These are phyloP conservation scores for Lichenothelia convexa DNA, from an alignment of 495 filamentous ascomycete genomes.

Conservation along the genomic window DNA sequence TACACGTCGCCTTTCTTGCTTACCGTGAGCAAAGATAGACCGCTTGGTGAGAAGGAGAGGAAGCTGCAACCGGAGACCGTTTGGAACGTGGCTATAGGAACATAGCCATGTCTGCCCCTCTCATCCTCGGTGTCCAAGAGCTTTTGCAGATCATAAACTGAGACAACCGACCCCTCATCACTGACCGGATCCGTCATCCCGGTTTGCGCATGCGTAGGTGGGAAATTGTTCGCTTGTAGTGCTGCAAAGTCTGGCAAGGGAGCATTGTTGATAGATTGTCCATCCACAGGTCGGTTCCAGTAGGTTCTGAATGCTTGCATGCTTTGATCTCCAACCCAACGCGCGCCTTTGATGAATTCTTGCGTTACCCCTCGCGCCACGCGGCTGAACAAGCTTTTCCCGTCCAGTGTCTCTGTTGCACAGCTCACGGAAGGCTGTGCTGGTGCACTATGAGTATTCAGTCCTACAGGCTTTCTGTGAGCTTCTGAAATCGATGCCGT, in stretches of 20 bases:
- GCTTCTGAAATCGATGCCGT: constrained; percentile 21
- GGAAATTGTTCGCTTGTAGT: constrained; percentile 33
- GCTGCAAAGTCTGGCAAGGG: constrained; percentile 9
- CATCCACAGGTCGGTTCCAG: constrained; percentile 43
- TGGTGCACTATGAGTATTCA: constrained; percentile 53
- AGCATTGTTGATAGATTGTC: constrained; percentile 18
- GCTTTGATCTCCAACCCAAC: constrained; percentile 72
- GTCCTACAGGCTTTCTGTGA: constrained; percentile 39
- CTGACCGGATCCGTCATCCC: constrained; percentile 25
- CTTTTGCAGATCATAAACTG: constrained; percentile 63
- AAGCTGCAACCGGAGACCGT: constrained; percentile 77
- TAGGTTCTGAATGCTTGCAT: constrained; percentile 78
- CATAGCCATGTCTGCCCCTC: constrained; percentile 24
- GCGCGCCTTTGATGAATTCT: constrained; percentile 72
- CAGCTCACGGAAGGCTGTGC: constrained; percentile 58
- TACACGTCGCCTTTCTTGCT: constrained; percentile 85
- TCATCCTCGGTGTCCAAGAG: constrained; percentile 27
- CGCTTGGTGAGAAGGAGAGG: constrained; percentile 72
- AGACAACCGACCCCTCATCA: constrained; percentile 62
- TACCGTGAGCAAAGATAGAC: constrained; percentile 67
- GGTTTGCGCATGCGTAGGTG: constrained; percentile 41
- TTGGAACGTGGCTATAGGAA: constrained; percentile 63
- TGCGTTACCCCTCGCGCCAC: constrained; percentile 77
- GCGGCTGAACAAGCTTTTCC: constrained; percentile 67
- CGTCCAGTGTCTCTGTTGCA: constrained; percentile 56